Base-by-base conservation (phyloP, 2,329 filamentous ascomycete genomes). In the Penicillium vulpinum region DNA sequence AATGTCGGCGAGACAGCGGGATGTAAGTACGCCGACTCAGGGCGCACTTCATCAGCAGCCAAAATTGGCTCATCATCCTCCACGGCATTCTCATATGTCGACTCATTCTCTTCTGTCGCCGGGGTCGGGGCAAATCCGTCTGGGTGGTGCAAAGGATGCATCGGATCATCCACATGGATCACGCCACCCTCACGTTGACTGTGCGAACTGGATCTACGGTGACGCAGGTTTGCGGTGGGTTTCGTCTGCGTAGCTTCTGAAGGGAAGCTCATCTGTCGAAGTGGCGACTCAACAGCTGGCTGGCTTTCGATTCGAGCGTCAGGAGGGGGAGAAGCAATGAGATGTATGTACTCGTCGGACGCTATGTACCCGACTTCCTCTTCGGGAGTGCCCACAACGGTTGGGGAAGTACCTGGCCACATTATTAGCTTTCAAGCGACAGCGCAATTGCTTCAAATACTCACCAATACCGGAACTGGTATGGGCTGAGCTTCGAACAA, bases 331-430 rank as follows among this genome's bases (percentile, higher is more conserved):
- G 89, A 89, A 43, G 85, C 81, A 59, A 91, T 86, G 59, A 91
- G 88, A 29, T 88, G 89, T 16, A 87, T 82, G 70, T 92, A 96
- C 70, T 96, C 88, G 62, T 97, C 92, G 11, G 86, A 88, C 13
- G 92, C 93, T 60, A 91, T 85, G 77, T 92, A 96, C 21, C 90
- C 94, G 66, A 96, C 86, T 71, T 97, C 90, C 68, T 97, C 93
- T 65, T 90, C 91, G 2, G 94, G 94, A 4, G 92, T 94, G 55
- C 90, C 86, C 48, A 84, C 76, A 55, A 85, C 81, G 50, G 83
- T 83, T 50, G 81, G 78, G 40, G 84, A 85, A 39, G 85, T 85
- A 60, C 86, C 90, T 94, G 70, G 74, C 49, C 38, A 59, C 50
- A 48, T 57, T 66, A 56, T 66, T 57, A 63, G 62, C 51, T 51